Evolutionary conservation across 345 rosid species (phyloP).

Genomic region (Melastoma malabathricum): DNA sequence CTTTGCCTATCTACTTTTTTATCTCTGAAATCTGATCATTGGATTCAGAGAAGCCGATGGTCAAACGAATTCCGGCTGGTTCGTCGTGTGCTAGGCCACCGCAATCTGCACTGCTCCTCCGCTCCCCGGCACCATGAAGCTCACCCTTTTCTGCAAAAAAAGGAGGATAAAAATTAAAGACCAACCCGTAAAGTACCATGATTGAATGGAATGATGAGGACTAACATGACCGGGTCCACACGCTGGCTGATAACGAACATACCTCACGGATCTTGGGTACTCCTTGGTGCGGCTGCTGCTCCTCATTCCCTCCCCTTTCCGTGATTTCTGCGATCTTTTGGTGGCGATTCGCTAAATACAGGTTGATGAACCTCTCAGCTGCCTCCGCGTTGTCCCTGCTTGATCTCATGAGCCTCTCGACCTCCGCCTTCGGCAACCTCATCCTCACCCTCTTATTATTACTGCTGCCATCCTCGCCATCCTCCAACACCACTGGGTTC

Average conservation of each 20-base stretch:
- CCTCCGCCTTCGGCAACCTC: conserved; percentile 54
- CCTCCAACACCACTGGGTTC: conserved; percentile 1
- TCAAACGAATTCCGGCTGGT: too few species aligned
- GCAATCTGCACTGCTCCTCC: conserved; percentile 58
- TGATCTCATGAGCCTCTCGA: conserved; percentile 56
- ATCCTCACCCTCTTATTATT: conserved; percentile 33
- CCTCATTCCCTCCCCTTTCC: background rate
- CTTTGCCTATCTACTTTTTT: too few species aligned
- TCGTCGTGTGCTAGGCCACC: conserved; percentile 17
- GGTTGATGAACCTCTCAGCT: conserved; percentile 52
- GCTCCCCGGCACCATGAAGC: conserved; percentile 38
- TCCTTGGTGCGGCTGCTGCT: conserved; percentile 8
- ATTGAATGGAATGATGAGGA: background rate
- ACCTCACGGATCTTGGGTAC: conserved; percentile 47
- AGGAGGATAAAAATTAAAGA: background rate
- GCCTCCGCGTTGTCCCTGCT: conserved; percentile 45
- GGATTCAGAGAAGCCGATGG: too few species aligned
- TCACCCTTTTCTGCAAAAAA: conserved; percentile 66
- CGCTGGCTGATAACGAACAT: conserved; percentile 7
- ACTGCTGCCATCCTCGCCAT: background rate
- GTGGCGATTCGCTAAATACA: conserved; percentile 22
- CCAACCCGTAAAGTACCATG: too few species aligned
- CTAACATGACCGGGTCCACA: background rate
- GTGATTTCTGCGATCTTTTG: too few species aligned
- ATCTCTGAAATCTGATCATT: too few species aligned